These are phyloP conservation scores for Tetraselmis chui DNA, from an alignment of 139 green algal genomes.

Conservation along the genomic window DNA sequence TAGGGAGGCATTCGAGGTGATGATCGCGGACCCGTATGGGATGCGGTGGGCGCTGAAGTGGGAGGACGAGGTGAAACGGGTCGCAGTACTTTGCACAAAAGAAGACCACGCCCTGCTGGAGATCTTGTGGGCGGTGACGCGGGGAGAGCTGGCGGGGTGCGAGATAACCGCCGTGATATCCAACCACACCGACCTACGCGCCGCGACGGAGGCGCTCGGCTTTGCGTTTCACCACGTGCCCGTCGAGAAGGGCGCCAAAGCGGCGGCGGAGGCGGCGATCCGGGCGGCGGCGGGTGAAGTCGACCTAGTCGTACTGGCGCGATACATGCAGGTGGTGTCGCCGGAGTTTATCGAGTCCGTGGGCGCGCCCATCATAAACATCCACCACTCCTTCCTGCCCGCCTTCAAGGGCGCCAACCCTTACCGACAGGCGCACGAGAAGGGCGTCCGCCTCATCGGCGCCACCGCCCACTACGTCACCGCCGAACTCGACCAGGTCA, in stretches of 20 bases:
- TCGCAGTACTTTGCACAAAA: too few species aligned
- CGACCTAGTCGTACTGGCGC: constrained; percentile 60
- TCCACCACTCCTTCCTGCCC: constrained; percentile 80
- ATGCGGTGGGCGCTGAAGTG: too few species aligned
- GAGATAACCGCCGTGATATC: constrained; percentile 61
- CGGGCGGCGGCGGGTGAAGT: constrained; percentile 41
- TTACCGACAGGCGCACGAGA: constrained; percentile 45
- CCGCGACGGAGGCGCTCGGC: constrained; percentile 47
- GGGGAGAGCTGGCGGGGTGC: too few species aligned
- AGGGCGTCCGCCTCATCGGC: constrained; percentile 77
- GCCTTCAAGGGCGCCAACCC: constrained; percentile 62
- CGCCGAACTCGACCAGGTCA: constrained; percentile 41
- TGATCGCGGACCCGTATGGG: too few species aligned
- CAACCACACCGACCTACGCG: constrained; percentile 66
- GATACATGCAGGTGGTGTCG: constrained; percentile 65
- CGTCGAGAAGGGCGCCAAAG: constrained; percentile 27
- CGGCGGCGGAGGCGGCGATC: constrained; percentile 43
- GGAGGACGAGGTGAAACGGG: too few species aligned
- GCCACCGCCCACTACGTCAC: constrained; percentile 78
- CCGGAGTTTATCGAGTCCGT: constrained; percentile 51
- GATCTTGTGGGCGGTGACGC: too few species aligned
- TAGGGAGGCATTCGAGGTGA: too few species aligned
- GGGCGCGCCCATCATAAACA: constrained; percentile 73
- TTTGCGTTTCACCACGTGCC: constrained; percentile 55
- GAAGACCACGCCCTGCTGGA: too few species aligned